These are phyloP conservation scores for Cryphonectria carpinicola DNA, from an alignment of 2,329 filamentous ascomycete genomes.

Conservation along the genomic window DNA sequence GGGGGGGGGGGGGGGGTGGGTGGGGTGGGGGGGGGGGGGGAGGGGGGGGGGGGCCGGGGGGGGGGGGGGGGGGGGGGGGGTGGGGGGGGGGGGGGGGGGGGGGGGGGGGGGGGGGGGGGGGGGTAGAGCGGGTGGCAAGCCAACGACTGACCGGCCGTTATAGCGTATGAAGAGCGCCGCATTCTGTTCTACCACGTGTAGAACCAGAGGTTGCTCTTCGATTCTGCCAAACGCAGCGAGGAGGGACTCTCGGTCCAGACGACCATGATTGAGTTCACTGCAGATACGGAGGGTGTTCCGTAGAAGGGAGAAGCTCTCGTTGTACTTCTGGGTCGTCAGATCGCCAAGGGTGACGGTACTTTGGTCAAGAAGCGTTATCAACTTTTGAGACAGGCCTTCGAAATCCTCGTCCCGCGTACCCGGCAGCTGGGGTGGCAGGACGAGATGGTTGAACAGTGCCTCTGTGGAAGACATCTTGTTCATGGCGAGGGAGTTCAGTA, in stretches of 20 bases:
- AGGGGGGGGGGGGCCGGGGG: too few species aligned
- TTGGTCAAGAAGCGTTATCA: conserved; percentile 32
- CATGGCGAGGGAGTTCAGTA: not conserved
- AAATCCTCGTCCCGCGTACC: conserved; percentile 35
- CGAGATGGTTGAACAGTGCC: conserved; percentile 41
- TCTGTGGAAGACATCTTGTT: conserved; percentile 16
- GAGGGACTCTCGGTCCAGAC: conserved; percentile 19
- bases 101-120: too few species aligned
- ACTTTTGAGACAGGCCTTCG: conserved; percentile 32
- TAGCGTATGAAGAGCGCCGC: conserved; percentile 18
- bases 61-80: too few species aligned
- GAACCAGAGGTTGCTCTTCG: not conserved
- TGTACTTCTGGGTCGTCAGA: not conserved
- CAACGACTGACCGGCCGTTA: not conserved
- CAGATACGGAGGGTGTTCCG: conserved; percentile 6
- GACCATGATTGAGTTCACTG: conserved; percentile 12
- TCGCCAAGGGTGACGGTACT: not conserved
- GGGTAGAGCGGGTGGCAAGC: not conserved
- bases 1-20: too few species aligned
- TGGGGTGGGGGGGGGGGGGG: too few species aligned
- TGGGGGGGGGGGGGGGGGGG: too few species aligned
- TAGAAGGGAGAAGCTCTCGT: not conserved
- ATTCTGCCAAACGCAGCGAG: conserved; percentile 3
- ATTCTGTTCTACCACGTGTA: conserved; percentile 22
- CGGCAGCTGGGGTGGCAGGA: conserved; percentile 44